A percentile compares a stretch with the other conserved stretches of the same genome.
phyloP scores from a whole-genome alignment of 1,284 basidiomycete species.

The Puccinia polysora region DNA sequence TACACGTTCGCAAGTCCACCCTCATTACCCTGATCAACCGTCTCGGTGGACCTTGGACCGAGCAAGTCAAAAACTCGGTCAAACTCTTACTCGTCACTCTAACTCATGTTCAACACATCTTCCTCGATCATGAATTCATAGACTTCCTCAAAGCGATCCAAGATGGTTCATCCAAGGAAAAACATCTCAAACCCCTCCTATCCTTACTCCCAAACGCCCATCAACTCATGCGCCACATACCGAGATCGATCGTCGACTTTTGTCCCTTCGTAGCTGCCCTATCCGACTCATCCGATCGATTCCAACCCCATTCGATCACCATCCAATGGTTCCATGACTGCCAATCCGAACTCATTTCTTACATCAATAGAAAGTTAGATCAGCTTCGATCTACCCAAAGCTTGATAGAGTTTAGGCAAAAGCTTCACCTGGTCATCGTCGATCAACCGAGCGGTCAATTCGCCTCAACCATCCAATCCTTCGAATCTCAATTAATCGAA shows the following conservation, averaged over 20 bases:
- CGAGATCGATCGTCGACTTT: constrained; percentile 22
- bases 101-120: constrained; percentile 8
- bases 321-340: constrained; percentile 4
- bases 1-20: constrained; percentile 15
- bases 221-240: constrained; percentile 18
- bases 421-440: not conserved
- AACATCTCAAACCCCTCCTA: constrained; percentile 15
- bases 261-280: constrained; percentile 22
- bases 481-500: not conserved
- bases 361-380: constrained; percentile 5
- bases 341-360: not conserved
- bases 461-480: not conserved
- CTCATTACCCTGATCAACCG: constrained; percentile 13
- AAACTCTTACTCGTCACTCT: constrained; percentile 15
- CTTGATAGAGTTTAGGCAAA: constrained; percentile 10
- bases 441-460: not conserved
- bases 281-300: not conserved
- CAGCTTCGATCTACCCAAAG: constrained; percentile 6
- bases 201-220: constrained; percentile 38
- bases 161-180: constrained; percentile 9
- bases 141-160: constrained; percentile 9
- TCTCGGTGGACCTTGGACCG: constrained; percentile 17
- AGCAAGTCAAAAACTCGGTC: constrained; percentile 9
- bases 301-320: constrained; percentile 8
- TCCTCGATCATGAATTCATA: not conserved